Conservation (phyloP, 768 basidiomycete genomes). For the Chalciporus piperatus region DNA sequence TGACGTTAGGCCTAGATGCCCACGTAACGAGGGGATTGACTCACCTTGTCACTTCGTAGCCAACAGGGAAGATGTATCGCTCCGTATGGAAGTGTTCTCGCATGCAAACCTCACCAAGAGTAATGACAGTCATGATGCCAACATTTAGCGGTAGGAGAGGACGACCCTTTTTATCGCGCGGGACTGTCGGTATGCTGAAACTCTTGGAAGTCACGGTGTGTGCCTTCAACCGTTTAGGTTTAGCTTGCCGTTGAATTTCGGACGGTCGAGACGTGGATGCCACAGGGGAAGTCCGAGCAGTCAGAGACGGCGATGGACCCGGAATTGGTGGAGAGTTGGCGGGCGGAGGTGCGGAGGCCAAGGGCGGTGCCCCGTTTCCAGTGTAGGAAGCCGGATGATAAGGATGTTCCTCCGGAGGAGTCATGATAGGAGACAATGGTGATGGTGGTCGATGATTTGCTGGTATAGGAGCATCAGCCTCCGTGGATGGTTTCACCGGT, state of each 20-base stretch:
- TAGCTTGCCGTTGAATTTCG: conserved; percentile 43
- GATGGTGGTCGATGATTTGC: conserved; percentile 25
- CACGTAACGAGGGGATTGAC: conserved; percentile 14
- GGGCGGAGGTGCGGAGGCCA: conserved; percentile 13
- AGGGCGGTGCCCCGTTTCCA: conserved; percentile 22
- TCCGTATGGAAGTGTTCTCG: conserved; percentile 86
- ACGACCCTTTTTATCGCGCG: conserved; percentile 65
- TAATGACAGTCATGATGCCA: conserved; percentile 83
- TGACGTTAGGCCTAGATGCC: conserved; percentile 3
- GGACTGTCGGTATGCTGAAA: conserved; percentile 75
- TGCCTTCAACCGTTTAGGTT: conserved; percentile 76
- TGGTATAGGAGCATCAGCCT: conserved; percentile 17
- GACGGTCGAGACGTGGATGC: conserved; percentile 24
- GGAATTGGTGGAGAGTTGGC: conserved; percentile 21
- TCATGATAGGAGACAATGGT: conserved; percentile 33
- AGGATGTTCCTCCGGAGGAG: conserved; percentile 34
- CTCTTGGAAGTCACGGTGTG: conserved; percentile 78
- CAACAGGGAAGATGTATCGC: conserved; percentile 85
- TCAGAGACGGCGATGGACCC: conserved; percentile 20
- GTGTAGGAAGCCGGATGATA: conserved; percentile 24
- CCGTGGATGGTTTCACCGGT: conserved; percentile 31
- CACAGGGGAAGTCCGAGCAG: conserved; percentile 14
- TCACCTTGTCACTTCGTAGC: conserved; percentile 78
- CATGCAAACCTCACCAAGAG: conserved; percentile 73
- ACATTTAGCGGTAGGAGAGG: conserved; percentile 78